Percentiles rank a stretch among this genome's conserved stretches.
Conservation (phyloP, 2,329 filamentous ascomycete species). For the Tolypocladium nubicola region DNA sequence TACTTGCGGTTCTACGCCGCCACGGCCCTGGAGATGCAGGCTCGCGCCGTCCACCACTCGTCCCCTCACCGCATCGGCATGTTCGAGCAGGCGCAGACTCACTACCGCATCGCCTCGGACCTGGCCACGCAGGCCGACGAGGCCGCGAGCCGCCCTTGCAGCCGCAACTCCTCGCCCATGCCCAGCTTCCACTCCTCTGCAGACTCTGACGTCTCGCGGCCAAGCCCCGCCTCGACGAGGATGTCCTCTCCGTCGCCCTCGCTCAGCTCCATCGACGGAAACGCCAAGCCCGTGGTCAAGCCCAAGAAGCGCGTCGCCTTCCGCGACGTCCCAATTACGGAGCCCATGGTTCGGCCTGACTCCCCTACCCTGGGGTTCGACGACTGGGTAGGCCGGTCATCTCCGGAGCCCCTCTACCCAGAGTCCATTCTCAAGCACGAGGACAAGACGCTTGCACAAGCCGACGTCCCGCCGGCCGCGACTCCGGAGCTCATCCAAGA, state of each 20-base stretch:
- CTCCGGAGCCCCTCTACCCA: constrained; percentile 9
- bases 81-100: constrained; percentile 38
- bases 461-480: background rate
- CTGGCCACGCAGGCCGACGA: constrained; percentile 36
- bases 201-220: constrained; percentile 33
- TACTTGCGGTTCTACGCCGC: constrained; percentile 54
- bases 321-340: constrained; percentile 20
- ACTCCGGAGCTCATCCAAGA: constrained; percentile 6
- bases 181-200: constrained; percentile 35
- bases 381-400: constrained; percentile 22
- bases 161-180: constrained; percentile 26
- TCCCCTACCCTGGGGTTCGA: constrained; percentile 50
- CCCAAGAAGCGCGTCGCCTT: constrained; percentile 30
- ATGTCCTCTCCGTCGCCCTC: constrained; percentile 38
- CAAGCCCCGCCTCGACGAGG: constrained; percentile 30
- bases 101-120: constrained; percentile 38
- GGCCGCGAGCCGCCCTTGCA: constrained; percentile 25
- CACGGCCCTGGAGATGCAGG: constrained; percentile 46
- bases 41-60: constrained; percentile 33
- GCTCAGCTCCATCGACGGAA: constrained; percentile 7
- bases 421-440: constrained; percentile 9
- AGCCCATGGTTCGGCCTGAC: constrained; percentile 45
- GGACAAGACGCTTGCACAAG: background rate
- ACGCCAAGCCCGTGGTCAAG: constrained; percentile 10
- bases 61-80: constrained; percentile 36